Percentiles rank a stretch among this genome's conserved stretches.
Conservation (phyloP, 164 flowering plant genomes). For the Platanus orientalis region DNA sequence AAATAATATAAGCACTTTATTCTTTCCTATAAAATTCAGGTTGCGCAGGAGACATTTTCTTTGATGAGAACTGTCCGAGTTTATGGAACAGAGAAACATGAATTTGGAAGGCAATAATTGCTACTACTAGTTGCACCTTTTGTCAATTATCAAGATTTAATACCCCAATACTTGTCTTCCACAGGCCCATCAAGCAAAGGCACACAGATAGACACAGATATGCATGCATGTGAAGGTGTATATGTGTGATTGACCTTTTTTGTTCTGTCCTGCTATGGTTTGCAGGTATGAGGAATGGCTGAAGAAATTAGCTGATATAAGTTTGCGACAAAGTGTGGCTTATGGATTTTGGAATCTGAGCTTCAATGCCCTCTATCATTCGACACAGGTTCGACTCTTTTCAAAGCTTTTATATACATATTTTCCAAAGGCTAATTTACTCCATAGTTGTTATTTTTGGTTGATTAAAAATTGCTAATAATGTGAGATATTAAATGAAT, state of each 20-base stretch:
- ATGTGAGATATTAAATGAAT: too few species aligned
- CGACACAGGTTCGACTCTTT: conserved; percentile 56
- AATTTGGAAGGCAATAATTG: conserved; percentile 53
- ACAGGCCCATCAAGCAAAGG: neutral
- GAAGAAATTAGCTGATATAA: conserved; percentile 70
- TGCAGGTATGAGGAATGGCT: conserved; percentile 68
- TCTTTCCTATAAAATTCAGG: conserved; percentile 34
- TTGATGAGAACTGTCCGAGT: conserved; percentile 90
- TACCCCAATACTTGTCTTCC: neutral
- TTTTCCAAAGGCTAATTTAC: too few species aligned
- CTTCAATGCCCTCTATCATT: conserved; percentile 84
- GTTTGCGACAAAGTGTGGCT: conserved; percentile 84
- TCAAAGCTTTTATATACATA: too few species aligned
- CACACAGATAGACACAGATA: neutral
- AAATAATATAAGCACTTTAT: neutral
- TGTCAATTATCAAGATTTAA: neutral
- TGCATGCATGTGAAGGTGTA: neutral
- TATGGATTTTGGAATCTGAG: conserved; percentile 82
- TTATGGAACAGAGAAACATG: conserved; percentile 87
- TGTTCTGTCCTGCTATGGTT: conserved; percentile 12
- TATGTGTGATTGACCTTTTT: neutral
- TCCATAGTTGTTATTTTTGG: too few species aligned
- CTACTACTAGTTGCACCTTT: conserved; percentile 6
- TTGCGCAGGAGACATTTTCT: conserved; percentile 91
- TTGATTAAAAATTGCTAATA: too few species aligned